phyloP scores from a whole-genome alignment of 2,329 filamentous ascomycete species.

The Cercospora zeae-maydis region DNA sequence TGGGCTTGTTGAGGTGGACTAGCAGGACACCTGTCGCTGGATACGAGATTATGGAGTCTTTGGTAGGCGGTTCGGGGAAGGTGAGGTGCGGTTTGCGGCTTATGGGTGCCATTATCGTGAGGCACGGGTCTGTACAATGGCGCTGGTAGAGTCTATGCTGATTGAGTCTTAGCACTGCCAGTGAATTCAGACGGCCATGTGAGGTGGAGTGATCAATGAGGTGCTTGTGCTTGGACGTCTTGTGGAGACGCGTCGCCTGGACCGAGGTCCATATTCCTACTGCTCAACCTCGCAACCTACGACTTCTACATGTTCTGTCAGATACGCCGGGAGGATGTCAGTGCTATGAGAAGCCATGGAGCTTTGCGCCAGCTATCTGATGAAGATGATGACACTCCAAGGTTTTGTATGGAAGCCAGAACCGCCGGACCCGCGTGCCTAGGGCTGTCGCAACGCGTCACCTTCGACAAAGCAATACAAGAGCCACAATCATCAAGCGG shows the following conservation, averaged over 20 bases:
- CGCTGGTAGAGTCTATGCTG: background rate
- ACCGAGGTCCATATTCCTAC: background rate
- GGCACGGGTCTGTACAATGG: background rate
- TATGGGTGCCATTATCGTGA: conserved; percentile 19
- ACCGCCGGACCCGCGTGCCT: background rate
- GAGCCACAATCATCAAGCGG: background rate
- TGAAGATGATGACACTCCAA: background rate
- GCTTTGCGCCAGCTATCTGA: background rate
- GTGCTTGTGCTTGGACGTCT: background rate
- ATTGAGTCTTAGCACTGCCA: background rate
- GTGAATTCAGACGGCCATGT: background rate
- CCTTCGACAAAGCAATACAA: background rate
- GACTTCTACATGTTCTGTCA: background rate
- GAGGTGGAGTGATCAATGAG: background rate
- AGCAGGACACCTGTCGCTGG: conserved; percentile 35
- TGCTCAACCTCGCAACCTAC: background rate
- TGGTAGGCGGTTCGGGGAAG: conserved; percentile 24
- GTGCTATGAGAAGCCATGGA: background rate
- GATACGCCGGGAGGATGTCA: too few species aligned
- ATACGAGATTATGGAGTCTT: conserved; percentile 33
- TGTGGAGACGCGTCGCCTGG: background rate
- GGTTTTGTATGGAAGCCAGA: background rate
- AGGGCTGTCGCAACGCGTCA: background rate
- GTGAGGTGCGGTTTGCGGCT: conserved; percentile 25
- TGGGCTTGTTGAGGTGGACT: conserved; percentile 36